Base-by-base conservation (phyloP, 78 protist genomes). In the Tieghemostelium lacteum region DNA sequence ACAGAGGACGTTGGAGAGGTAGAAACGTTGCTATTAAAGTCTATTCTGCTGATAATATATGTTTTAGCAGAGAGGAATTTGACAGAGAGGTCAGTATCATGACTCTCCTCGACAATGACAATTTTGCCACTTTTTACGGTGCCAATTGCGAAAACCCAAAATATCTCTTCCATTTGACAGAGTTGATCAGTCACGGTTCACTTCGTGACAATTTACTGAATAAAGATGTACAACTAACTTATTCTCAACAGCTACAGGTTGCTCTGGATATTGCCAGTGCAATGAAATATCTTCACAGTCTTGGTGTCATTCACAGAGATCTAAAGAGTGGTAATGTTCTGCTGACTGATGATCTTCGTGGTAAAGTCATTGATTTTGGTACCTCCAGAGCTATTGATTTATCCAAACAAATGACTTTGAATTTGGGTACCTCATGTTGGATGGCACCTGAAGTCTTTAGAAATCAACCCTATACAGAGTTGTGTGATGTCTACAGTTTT, bases 371-470 rank as follows among this genome's bases (percentile, higher is more conserved):
- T 33, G 93, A 88, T 66, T 88, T 88, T 61, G 93, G 93, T 28
- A 71, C 88, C 0, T 61, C 75, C 60, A 37, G 83, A 64, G 42
- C 74, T n/a, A 63, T 71, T 1, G 93, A 88, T 60, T 17, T 60
- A 3, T 28, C 71, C 14, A 80, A 83, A 49, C 93, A 73, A 34
- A 75, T 88, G 93, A 77, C 78, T 34, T 28, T 74, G 24, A 72
- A 74, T 88, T 19, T 77, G 14, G 86, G 78, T 24, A 77, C 87
- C 0, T 33, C 64, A 2, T 69, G 75, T 33, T 88, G 85, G 74
- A 88, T 88, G 93, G 75, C 87, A 50, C 93, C 93, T 8, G 93
- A 88, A 49, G 54, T 72, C 20, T 88, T 88, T 54, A 88, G 75
- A 75, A 72, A 71, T 19, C 67, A 75, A 65, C 75, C 76, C 28